A percentile compares a stretch with the other conserved stretches of the same genome.
These are phyloP conservation scores for Suillus bovinus DNA, from an alignment of 768 basidiomycete species.

Conservation along the genomic window DNA sequence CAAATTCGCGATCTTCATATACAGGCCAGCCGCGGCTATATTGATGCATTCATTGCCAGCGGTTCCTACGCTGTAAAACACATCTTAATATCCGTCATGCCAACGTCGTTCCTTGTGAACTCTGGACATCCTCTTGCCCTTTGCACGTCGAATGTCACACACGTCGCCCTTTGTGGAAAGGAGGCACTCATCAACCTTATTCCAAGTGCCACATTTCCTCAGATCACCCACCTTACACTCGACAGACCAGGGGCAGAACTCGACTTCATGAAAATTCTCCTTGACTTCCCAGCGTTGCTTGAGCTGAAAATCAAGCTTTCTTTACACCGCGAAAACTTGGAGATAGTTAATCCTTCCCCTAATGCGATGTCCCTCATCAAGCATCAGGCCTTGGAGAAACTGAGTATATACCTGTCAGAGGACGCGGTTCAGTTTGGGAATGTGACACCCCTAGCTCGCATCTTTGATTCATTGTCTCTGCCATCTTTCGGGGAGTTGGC, in stretches of 20 bases:
- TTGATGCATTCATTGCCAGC: slow-evolving; percentile 19
- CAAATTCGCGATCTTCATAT: slow-evolving; percentile 22
- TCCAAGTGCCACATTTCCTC: slow-evolving; percentile 17
- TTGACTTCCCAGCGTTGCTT: slow-evolving; percentile 19
- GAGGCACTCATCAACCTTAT: slow-evolving; percentile 17
- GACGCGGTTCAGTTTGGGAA: slow-evolving; percentile 24
- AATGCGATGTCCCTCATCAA: slow-evolving; percentile 16
- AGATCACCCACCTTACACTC: slow-evolving; percentile 27
- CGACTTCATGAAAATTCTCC: slow-evolving; percentile 17
- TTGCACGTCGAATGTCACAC: slow-evolving; percentile 19
- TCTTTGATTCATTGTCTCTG: slow-evolving; percentile 25
- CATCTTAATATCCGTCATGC: slow-evolving; percentile 20
- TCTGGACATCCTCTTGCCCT: slow-evolving; percentile 1
- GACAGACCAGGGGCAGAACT: slow-evolving; percentile 13
- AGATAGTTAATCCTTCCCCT: slow-evolving; percentile 10
- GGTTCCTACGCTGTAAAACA: slow-evolving; percentile 18
- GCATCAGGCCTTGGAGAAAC: background rate
- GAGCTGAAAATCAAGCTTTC: slow-evolving; percentile 19
- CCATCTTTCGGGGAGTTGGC: slow-evolving; percentile 20
- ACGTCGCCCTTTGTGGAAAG: slow-evolving; percentile 17
- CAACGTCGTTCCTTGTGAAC: slow-evolving; percentile 11
- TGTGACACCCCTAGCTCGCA: slow-evolving; percentile 13
- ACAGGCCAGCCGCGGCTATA: slow-evolving; percentile 19
- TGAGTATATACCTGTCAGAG: slow-evolving; percentile 23
- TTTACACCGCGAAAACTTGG: slow-evolving; percentile 14